Percentiles rank a stretch among this genome's conserved stretches.
Conservation (phyloP, 139 green algal genomes). For the Haematococcus sp. region DNA sequence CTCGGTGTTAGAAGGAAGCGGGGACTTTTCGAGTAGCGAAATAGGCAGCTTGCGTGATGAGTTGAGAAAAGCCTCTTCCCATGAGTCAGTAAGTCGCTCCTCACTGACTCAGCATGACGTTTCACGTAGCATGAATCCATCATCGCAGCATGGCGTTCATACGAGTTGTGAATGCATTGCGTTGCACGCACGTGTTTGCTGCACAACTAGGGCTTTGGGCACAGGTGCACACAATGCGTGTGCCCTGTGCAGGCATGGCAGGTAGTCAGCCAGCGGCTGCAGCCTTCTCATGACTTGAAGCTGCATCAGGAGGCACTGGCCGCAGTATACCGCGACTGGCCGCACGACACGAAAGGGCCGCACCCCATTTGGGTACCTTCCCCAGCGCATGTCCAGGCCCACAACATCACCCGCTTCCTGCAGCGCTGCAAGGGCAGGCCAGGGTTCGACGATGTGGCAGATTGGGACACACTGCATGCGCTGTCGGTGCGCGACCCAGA, state of each 20-base stretch:
- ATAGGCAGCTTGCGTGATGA: too few relatives aligned
- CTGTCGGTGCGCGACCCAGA: background rate
- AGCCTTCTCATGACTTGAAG: background rate
- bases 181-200: too few relatives aligned
- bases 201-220: background rate
- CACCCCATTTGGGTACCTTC: background rate
- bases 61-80: too few relatives aligned
- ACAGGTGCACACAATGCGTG: background rate
- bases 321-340: background rate
- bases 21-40: too few relatives aligned
- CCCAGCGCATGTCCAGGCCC: background rate
- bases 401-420: slow-evolving; percentile 6
- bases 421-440: background rate
- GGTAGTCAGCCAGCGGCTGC: background rate
- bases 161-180: background rate
- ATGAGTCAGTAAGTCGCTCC: too few relatives aligned
- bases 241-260: background rate
- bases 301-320: slow-evolving; percentile 1
- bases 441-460: background rate
- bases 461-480: background rate
- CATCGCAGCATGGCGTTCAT: background rate
- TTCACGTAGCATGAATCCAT: background rate
- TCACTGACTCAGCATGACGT: too few relatives aligned
- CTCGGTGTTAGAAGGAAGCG: too few relatives aligned
- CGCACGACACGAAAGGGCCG: background rate